Conservation (phyloP, 352 stramenopile species). For the Globisporangium cederbergense region DNA sequence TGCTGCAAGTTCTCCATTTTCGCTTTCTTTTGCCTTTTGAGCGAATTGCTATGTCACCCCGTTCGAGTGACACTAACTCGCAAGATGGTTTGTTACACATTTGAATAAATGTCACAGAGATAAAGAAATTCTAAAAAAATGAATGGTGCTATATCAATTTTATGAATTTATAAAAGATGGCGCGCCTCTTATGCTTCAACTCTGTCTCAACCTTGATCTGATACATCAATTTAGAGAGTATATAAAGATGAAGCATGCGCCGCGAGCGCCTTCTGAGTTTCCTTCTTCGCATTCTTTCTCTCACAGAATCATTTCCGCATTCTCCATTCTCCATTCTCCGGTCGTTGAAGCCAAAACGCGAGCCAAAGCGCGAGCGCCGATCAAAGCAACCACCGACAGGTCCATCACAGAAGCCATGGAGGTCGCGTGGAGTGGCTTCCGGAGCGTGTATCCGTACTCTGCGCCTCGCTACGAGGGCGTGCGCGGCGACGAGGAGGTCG, state of each 20-base stretch:
- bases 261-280: slow-evolving; percentile 14
- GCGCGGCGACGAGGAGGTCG: slow-evolving; percentile 26
- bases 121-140: too few species aligned
- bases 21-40: background rate
- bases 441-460: slow-evolving; percentile 22
- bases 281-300: slow-evolving; percentile 2
- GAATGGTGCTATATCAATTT: too few species aligned
- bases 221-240: background rate
- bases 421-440: slow-evolving; percentile 15
- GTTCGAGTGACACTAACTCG: background rate
- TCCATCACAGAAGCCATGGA: slow-evolving; percentile 5
- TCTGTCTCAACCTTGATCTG: too few species aligned
- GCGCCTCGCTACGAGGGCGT: slow-evolving; percentile 22
- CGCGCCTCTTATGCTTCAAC: too few species aligned
- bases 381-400: background rate
- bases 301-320: slow-evolving; percentile 13
- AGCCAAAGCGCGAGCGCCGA: too few species aligned
- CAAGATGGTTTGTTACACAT: background rate
- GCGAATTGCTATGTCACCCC: too few species aligned
- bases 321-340: background rate
- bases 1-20: slow-evolving; percentile 28
- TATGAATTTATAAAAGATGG: too few species aligned
- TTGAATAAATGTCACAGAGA: too few species aligned
- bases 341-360: background rate
- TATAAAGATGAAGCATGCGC: too few species aligned